Evolutionary conservation across 2,329 filamentous ascomycete species (phyloP).

Genomic region (Magnaporthiopsis rhizophila): DNA sequence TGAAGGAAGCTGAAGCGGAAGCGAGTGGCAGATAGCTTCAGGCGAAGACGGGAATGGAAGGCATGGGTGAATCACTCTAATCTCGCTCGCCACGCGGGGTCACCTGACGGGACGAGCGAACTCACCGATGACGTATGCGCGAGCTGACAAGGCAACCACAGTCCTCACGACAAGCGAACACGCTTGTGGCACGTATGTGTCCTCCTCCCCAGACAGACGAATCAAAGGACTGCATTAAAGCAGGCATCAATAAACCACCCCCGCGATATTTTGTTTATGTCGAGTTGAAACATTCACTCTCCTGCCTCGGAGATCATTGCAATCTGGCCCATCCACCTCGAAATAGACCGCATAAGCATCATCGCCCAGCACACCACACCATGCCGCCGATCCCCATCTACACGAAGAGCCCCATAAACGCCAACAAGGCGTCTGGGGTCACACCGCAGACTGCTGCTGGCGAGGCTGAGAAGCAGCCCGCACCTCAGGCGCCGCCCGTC

Average conservation of each 20-base stretch:
- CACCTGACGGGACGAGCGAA: neutral
- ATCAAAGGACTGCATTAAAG: no score
- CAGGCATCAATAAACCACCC: neutral
- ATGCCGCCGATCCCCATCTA: slow-evolving; percentile 58
- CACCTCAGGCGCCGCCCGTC: slow-evolving; percentile 16
- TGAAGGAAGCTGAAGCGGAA: neutral
- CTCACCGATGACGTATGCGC: neutral
- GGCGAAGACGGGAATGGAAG: neutral
- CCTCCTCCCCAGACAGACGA: neutral
- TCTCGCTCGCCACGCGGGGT: neutral
- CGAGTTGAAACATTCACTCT: neutral
- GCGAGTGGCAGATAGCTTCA: neutral
- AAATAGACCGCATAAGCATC: neutral
- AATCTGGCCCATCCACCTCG: neutral
- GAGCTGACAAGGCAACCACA: neutral
- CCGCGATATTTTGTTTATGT: neutral
- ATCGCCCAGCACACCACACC: slow-evolving; percentile 16
- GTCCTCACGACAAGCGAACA: neutral
- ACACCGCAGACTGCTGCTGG: slow-evolving; percentile 36
- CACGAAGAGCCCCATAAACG: slow-evolving; percentile 49
- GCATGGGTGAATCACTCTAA: no score
- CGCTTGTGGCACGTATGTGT: neutral
- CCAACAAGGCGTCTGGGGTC: slow-evolving; percentile 41
- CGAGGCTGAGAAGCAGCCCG: slow-evolving; percentile 10
- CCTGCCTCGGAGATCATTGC: neutral